Conservation (phyloP, 371 early-diverging fungal genomes). For the Rhizopus arrhizus region DNA sequence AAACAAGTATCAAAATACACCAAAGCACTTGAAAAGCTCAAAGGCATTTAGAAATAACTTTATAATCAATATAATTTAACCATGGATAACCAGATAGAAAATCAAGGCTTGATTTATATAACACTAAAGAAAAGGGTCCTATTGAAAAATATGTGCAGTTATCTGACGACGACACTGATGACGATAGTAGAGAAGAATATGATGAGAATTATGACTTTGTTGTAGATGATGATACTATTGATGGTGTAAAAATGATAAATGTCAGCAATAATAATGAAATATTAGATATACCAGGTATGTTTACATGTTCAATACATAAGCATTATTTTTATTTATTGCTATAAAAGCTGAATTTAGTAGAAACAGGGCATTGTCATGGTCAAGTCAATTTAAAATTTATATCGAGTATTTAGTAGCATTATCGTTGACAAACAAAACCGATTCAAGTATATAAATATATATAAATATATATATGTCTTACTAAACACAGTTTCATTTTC, state of each 20-base stretch:
- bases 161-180: background rate
- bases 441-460: background rate
- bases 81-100: conserved; percentile 17
- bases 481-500: background rate
- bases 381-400: conserved; percentile 17
- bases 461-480: background rate
- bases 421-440: background rate
- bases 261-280: background rate
- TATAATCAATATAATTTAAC: background rate
- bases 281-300: conserved; percentile 21
- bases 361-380: conserved; percentile 16
- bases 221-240: conserved; percentile 31
- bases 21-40: conserved; percentile 19
- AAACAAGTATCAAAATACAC: conserved; percentile 17
- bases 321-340: too few species aligned
- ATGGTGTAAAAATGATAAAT: conserved; percentile 18
- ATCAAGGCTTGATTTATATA: conserved; percentile 1
- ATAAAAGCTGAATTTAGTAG: conserved; percentile 26
- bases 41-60: conserved; percentile 10
- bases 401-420: conserved; percentile 22
- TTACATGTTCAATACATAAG: background rate
- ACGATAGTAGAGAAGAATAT: background rate
- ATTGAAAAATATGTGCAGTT: conserved; percentile 13
- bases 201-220: conserved; percentile 16
- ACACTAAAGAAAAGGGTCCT: conserved; percentile 16